A percentile compares a stretch with the other conserved stretches of the same genome.
phyloP scores from a whole-genome alignment of 768 basidiomycete genomes.

The Gymnopilus junonius region DNA sequence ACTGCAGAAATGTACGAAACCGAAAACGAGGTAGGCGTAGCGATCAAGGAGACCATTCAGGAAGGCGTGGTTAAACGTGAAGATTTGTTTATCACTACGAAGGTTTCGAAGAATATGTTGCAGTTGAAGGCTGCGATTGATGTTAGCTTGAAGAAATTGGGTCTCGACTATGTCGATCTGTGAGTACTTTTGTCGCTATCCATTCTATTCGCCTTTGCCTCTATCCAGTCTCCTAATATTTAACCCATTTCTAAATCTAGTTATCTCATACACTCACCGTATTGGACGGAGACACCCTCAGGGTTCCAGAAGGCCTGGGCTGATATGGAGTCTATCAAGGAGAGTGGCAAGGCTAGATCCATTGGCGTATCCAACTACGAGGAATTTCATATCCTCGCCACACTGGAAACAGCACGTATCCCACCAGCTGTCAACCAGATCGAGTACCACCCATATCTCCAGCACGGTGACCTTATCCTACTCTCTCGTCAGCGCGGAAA shows the following conservation, averaged over 20 bases:
- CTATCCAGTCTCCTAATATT: neutral
- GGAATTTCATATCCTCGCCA: neutral
- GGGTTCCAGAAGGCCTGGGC: neutral
- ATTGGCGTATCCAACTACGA: neutral
- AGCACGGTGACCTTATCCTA: neutral
- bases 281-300: neutral
- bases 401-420: no score
- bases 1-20: neutral
- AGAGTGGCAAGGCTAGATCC: neutral
- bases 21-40: neutral
- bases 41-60: neutral
- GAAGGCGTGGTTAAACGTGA: neutral
- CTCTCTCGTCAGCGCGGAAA: neutral
- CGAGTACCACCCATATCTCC: neutral
- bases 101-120: neutral
- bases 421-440: neutral
- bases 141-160: neutral
- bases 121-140: neutral
- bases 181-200: neutral
- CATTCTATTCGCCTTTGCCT: no score
- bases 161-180: neutral
- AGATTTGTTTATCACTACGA: neutral
- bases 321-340: neutral
- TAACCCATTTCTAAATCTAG: neutral
- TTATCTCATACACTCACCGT: neutral